These are phyloP conservation scores for Rhizopogon vinicolor DNA, from an alignment of 768 basidiomycete species.

Conservation along the genomic window DNA sequence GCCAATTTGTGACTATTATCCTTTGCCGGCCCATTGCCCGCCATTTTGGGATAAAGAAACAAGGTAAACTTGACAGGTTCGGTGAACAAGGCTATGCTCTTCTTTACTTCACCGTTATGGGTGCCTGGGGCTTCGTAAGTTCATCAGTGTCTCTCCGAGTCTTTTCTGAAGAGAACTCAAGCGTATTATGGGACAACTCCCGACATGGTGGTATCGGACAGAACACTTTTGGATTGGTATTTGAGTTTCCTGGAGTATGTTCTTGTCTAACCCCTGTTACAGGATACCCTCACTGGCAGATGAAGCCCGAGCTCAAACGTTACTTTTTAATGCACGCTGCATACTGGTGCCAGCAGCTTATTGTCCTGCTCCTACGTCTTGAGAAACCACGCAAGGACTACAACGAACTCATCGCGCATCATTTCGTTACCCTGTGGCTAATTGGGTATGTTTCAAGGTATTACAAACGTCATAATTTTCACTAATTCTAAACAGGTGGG, in stretches of 20 bases:
- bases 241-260: conserved; percentile 1
- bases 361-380: conserved; percentile 77
- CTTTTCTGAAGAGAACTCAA: conserved; percentile 21
- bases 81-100: conserved; percentile 90
- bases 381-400: conserved; percentile 97
- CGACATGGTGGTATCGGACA: conserved; percentile 84
- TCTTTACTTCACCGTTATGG: conserved; percentile 70
- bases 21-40: conserved; percentile 65
- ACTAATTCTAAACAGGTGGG: conserved; percentile 55
- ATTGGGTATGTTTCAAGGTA: conserved; percentile 57
- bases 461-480: conserved; percentile 3
- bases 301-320: conserved; percentile 78
- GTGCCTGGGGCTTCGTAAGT: conserved; percentile 77
- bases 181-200: conserved; percentile 79
- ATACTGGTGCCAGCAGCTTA: conserved; percentile 93
- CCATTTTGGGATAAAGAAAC: conserved; percentile 63
- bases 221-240: conserved; percentile 81
- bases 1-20: conserved; percentile 67
- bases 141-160: neutral
- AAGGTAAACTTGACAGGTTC: conserved; percentile 73
- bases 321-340: conserved; percentile 93
- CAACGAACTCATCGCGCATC: conserved; percentile 81
- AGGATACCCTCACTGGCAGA: conserved; percentile 90
- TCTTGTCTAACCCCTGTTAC: neutral
- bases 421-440: conserved; percentile 92